phyloP scores from a whole-genome alignment of 2,329 filamentous ascomycete genomes.

The Nannizzia gypsea region DNA sequence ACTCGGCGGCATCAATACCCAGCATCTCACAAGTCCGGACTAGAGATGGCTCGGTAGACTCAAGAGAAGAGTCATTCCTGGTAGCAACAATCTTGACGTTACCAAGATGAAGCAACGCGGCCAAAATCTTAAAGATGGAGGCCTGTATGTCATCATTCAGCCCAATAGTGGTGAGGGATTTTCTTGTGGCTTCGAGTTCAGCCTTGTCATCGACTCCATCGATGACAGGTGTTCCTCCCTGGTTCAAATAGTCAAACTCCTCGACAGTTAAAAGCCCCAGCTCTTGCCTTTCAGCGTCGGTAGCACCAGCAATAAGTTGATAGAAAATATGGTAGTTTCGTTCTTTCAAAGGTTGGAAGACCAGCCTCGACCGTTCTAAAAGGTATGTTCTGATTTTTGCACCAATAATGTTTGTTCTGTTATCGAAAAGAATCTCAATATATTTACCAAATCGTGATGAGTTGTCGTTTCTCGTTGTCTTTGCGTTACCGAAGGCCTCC shows the following conservation, averaged over 20 bases:
- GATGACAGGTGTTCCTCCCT: conserved; percentile 81
- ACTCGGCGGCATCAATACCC: conserved; percentile 73
- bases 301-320: conserved; percentile 85
- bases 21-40: conserved; percentile 71
- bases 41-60: conserved; percentile 68
- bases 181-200: conserved; percentile 80
- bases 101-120: conserved; percentile 82
- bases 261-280: conserved; percentile 70
- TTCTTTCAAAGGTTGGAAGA: conserved; percentile 95
- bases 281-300: conserved; percentile 68
- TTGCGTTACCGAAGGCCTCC: conserved; percentile 99
- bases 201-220: conserved; percentile 92
- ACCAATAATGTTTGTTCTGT: conserved; percentile 88
- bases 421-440: conserved; percentile 99
- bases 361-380: conserved; percentile 84
- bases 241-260: conserved; percentile 91
- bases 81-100: conserved; percentile 94
- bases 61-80: conserved; percentile 72
- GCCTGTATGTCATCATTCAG: conserved; percentile 61
- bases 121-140: conserved; percentile 81
- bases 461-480: conserved; percentile 99
- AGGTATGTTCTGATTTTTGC: conserved; percentile 95
- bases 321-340: conserved; percentile 99
- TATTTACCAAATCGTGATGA: conserved; percentile 99
- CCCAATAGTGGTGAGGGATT: conserved; percentile 78